A percentile compares a stretch with the other conserved stretches of the same genome.
These are phyloP conservation scores for Dinochytrium kinnereticum DNA, from an alignment of 371 early-diverging fungal species.

Conservation along the genomic window DNA sequence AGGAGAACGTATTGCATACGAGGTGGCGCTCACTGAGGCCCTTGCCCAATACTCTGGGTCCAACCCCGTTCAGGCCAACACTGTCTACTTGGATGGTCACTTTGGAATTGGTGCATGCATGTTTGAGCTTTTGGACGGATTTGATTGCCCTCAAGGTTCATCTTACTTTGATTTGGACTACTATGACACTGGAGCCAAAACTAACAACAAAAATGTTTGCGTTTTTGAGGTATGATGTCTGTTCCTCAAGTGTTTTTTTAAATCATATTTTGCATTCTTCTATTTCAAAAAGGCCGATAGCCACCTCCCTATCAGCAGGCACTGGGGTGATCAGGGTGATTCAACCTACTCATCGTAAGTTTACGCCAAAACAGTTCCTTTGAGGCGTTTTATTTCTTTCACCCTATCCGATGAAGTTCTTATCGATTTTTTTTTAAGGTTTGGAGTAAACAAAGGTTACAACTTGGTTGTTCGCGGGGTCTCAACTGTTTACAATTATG, in stretches of 20 bases:
- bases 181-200: constrained; percentile 15
- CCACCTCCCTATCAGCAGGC: neutral
- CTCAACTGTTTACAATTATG: constrained; percentile 23
- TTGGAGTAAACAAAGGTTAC: constrained; percentile 17
- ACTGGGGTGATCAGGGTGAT: constrained; percentile 7
- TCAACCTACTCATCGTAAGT: neutral
- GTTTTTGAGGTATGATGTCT: constrained; percentile 1
- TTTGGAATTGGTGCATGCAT: constrained; percentile 22
- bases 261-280: neutral
- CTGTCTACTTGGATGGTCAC: constrained; percentile 13
- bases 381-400: neutral
- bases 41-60: constrained; percentile 28
- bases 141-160: constrained; percentile 19
- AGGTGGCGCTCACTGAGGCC: constrained; percentile 24
- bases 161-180: constrained; percentile 21
- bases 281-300: neutral
- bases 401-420: too few relatives aligned
- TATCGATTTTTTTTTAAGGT: neutral
- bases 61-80: constrained; percentile 20
- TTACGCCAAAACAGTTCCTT: neutral
- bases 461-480: constrained; percentile 12
- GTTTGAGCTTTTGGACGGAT: constrained; percentile 27
- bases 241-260: neutral
- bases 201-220: neutral
- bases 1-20: constrained; percentile 25